phyloP scores from a whole-genome alignment of 768 basidiomycete species.

The Chalciporus chontae region DNA sequence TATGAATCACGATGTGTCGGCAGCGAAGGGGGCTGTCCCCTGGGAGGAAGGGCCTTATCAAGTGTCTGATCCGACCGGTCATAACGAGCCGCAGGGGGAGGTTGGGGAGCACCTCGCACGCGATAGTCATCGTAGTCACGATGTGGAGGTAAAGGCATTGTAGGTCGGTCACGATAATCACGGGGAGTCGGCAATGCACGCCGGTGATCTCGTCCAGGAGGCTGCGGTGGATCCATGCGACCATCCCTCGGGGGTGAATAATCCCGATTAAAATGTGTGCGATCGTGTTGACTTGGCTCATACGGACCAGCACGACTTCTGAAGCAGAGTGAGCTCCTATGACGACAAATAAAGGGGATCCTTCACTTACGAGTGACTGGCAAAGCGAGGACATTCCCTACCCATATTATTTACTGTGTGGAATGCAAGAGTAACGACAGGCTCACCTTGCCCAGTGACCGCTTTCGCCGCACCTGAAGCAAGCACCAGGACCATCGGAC shows the following conservation, averaged over 20 bases:
- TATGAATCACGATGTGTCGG: conserved; percentile 45
- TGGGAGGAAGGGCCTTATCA: conserved; percentile 45
- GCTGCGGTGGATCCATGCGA: conserved; percentile 50
- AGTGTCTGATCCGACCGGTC: conserved; percentile 42
- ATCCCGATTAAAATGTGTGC: conserved; percentile 52
- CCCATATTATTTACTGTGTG: background rate
- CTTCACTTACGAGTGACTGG: conserved; percentile 46
- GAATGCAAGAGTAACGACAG: background rate
- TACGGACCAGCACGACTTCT: conserved; percentile 40
- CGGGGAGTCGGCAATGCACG: conserved; percentile 60
- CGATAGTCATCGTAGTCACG: conserved; percentile 74
- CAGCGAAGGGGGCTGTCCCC: conserved; percentile 48
- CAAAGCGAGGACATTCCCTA: conserved; percentile 71
- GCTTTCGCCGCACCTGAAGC: conserved; percentile 81
- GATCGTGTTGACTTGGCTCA: conserved; percentile 55
- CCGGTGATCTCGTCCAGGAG: conserved; percentile 53
- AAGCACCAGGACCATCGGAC: conserved; percentile 81
- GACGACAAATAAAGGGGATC: background rate
- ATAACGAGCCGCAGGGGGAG: conserved; percentile 48
- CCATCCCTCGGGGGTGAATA: conserved; percentile 46
- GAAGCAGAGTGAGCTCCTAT: conserved; percentile 6
- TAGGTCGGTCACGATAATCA: conserved; percentile 64
- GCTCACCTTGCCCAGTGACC: conserved; percentile 88
- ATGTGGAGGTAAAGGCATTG: conserved; percentile 40
- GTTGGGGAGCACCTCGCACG: conserved; percentile 45